phyloP scores from a whole-genome alignment of 441 rosid species.

The Macaranga tanarius region DNA sequence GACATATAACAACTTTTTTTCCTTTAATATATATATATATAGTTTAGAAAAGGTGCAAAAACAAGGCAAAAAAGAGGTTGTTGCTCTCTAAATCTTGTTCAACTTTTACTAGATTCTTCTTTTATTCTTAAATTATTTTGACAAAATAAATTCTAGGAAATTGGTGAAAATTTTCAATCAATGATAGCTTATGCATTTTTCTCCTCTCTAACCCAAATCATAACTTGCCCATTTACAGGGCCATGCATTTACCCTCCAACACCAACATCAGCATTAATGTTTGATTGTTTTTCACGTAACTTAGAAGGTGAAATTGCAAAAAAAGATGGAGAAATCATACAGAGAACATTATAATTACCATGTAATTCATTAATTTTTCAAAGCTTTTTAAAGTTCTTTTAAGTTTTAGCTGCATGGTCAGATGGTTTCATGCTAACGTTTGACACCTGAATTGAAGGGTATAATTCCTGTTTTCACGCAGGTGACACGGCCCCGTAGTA shows the following conservation, averaged over 20 bases:
- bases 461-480: not conserved
- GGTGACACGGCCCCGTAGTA: not conserved
- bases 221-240: not conserved
- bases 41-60: too few species aligned
- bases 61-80: too few species aligned
- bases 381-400: not conserved
- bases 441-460: not conserved
- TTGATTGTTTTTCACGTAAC: too few species aligned
- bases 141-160: not conserved
- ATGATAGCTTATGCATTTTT: not conserved
- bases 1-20: not conserved
- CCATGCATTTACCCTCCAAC: not conserved
- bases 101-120: not conserved
- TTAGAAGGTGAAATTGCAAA: not conserved
- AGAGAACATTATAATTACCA: conserved; percentile 14
- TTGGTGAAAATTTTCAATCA: conserved; percentile 4
- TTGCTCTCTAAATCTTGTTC: not conserved
- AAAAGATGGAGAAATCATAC: not conserved
- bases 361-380: not conserved
- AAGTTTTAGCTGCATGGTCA: too few species aligned
- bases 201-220: not conserved
- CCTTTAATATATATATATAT: too few species aligned
- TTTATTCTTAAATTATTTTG: not conserved
- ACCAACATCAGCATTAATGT: not conserved
- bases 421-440: too few species aligned